These are phyloP conservation scores for Aspergillus sp. DNA, from an alignment of 2,329 filamentous ascomycete genomes.

Conservation along the genomic window DNA sequence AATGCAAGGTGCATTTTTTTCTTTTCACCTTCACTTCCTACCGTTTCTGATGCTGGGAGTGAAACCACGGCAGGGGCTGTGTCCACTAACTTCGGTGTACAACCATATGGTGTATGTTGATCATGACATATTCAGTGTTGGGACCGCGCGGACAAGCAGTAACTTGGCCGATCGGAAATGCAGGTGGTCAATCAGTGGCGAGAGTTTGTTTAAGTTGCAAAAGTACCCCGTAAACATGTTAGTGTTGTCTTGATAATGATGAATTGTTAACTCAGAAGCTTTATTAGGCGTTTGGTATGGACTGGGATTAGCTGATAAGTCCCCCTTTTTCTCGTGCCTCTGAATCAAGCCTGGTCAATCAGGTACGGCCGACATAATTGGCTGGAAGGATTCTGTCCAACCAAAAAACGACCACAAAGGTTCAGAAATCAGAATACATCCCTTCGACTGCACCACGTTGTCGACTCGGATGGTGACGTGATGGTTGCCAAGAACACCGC, in stretches of 20 bases:
- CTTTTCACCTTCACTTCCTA: not conserved
- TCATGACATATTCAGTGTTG: slow-evolving; percentile 2
- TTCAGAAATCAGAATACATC: not conserved
- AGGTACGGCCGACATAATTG: not conserved
- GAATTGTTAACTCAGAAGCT: not conserved
- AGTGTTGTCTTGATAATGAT: not conserved
- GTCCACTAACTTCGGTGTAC: not conserved
- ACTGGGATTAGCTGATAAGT: not conserved
- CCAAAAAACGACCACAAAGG: not conserved
- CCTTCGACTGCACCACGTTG: not conserved
- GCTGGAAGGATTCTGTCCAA: not conserved
- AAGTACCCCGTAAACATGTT: not conserved
- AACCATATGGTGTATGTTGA: not conserved
- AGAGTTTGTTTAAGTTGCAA: not conserved
- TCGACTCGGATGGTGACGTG: not conserved
- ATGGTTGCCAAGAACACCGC: not conserved
- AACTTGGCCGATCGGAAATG: not conserved
- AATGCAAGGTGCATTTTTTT: no score
- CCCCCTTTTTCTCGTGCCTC: not conserved
- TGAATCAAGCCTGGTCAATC: not conserved
- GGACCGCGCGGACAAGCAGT: not conserved
- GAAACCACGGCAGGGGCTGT: not conserved
- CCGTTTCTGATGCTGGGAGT: not conserved
- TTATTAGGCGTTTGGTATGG: not conserved
- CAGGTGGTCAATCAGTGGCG: not conserved